Evolutionary conservation across 257 asterid genomes (phyloP).

Genomic region (Solanum piurae): DNA sequence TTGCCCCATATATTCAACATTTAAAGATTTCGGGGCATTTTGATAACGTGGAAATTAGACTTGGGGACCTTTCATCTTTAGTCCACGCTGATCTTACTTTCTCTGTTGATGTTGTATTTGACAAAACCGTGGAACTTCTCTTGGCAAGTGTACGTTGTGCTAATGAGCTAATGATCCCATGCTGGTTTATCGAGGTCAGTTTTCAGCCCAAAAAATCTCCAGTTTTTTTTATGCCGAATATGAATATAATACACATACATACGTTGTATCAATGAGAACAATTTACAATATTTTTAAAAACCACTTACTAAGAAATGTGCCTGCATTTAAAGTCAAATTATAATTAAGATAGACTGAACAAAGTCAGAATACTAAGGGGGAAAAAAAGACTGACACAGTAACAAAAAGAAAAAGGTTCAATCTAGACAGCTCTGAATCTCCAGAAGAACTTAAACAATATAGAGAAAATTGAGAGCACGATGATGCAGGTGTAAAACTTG

Average conservation of each 20-base stretch:
- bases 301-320: background rate
- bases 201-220: background rate
- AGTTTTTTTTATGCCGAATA: background rate
- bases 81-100: background rate
- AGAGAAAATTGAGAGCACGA: background rate
- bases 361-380: background rate
- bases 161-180: background rate
- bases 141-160: background rate
- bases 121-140: background rate
- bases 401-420: background rate
- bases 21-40: background rate
- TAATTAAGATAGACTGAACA: background rate
- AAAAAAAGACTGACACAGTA: background rate
- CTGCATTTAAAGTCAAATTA: background rate
- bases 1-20: background rate
- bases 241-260: background rate
- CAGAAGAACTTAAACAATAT: background rate
- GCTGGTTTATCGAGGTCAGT: background rate
- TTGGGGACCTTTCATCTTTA: background rate
- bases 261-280: too few species aligned
- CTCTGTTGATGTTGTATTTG: background rate
- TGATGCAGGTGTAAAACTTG: background rate
- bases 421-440: background rate
- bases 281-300: too few species aligned
- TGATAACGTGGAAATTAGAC: background rate